Evolutionary conservation across 164 flowering plant genomes (phyloP), one percentile per base, ranked within the genome.

Genomic region (Liriodendron chinense): DNA sequence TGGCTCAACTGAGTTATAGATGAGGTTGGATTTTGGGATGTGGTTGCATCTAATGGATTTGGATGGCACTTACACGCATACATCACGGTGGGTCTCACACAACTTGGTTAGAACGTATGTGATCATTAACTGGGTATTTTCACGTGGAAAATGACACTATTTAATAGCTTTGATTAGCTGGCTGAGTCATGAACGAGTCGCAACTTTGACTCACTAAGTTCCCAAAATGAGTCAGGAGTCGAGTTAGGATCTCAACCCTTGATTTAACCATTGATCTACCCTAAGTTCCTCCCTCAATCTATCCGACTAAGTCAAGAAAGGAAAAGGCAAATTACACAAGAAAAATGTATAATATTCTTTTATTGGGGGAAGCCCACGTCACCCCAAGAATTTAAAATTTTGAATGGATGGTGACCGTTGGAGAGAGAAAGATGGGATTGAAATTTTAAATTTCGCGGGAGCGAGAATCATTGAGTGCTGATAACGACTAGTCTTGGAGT

Each of bases 321-420:
- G 16, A 49, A 69, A 48, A 22, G 1, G 26, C 56, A 71, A 71
- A 56, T 25, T 63, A 28, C 64, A 65, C 71, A 68, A 76, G 65
- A 68, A 66, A 9, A 68, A 28, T 0, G n/a, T 20, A 50, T 18
- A 50, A 34, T 67, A 67, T 12, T 18, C 12, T 56, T 56, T 23
- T 56, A 49, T 21, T 72, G 68, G 48, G 70, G 73, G 70, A 53
- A 20, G 61, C 74, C 71, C 43, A 57, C 68, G 71, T 70, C 73
- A 80, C 56, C 28, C 62, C 47, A 5, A 70, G 59, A 47, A 10
- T 80, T 80, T 65, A 69, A 70, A 80, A 72, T 68, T 79, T 61
- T 73, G 53, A 71, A 24, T 7, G 23, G 79, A 76, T 43, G 67
- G 79, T 66, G 82, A 77, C 79, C 68, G 68, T 74, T 68, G 61